Conservation (phyloP, 768 basidiomycete species). For the Phanerochaete sordida region DNA sequence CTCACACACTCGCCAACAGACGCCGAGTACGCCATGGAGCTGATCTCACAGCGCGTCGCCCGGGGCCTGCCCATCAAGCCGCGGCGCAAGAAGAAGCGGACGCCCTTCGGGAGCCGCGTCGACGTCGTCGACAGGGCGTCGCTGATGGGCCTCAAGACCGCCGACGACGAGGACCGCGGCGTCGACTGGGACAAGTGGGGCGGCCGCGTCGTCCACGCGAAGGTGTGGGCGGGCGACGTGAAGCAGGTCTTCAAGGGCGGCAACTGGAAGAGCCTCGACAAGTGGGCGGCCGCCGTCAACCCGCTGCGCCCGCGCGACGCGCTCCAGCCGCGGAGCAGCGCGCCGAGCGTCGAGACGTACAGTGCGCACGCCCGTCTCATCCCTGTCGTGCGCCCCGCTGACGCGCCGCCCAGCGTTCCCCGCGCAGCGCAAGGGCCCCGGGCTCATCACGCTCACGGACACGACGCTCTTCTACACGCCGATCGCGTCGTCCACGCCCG, state of each 20-base stretch:
- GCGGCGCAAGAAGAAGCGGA: conserved; percentile 19
- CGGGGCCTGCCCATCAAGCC: conserved; percentile 47
- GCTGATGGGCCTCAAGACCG: neutral
- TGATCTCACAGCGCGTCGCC: conserved; percentile 58
- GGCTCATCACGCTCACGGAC: conserved; percentile 55
- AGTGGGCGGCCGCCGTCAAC: conserved; percentile 15
- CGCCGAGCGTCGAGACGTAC: conserved; percentile 18
- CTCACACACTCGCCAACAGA: conserved; percentile 61
- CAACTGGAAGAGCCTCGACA: conserved; percentile 22
- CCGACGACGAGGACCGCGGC: conserved; percentile 12
- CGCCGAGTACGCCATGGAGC: conserved; percentile 65
- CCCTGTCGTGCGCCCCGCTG: neutral
- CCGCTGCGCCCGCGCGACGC: conserved; percentile 10
- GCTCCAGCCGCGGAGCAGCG: conserved; percentile 4
- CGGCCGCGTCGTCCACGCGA: conserved; percentile 42
- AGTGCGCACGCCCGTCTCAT: conserved; percentile 12
- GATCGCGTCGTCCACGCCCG: conserved; percentile 42
- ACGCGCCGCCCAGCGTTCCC: conserved; percentile 45
- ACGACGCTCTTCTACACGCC: conserved; percentile 52
- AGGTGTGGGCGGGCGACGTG: conserved; percentile 36
- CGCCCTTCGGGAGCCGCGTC: neutral
- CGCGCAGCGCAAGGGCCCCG: conserved; percentile 51
- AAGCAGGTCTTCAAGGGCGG: conserved; percentile 35
- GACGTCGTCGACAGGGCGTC: neutral
- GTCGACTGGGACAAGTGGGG: conserved; percentile 60